Percentiles rank a stretch among this genome's conserved stretches.
Evolutionary conservation across 805 yeast species (phyloP).

Genomic region (Pichia exigua): DNA sequence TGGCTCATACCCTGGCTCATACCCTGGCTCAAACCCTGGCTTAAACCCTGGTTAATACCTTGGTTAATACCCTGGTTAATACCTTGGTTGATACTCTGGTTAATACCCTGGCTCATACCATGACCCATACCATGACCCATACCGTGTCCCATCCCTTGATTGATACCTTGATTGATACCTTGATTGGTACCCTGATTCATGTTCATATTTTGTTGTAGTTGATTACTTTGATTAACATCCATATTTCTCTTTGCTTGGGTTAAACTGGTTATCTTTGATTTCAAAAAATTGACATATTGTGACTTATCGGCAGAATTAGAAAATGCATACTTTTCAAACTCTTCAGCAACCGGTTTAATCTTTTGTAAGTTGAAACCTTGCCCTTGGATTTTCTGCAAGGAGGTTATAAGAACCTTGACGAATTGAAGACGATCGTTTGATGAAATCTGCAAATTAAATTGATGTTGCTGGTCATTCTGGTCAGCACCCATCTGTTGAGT

Average conservation of each 20-base stretch:
- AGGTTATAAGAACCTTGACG: constrained; percentile 24
- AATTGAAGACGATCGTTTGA: constrained; percentile 28
- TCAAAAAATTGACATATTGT: constrained; percentile 46
- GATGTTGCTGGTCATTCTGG: constrained; percentile 7
- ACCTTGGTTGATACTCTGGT: not conserved
- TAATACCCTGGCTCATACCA: no score
- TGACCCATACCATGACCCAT: no score
- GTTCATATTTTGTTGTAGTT: constrained; percentile 11
- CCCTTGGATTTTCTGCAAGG: constrained; percentile 30
- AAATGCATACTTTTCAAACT: constrained; percentile 61
- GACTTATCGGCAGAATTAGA: constrained; percentile 48
- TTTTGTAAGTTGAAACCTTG: constrained; percentile 28
- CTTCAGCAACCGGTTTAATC: constrained; percentile 53
- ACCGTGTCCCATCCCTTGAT: no score
- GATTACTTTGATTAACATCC: constrained; percentile 14
- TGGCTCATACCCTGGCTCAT: no score
- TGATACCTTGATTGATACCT: no score
- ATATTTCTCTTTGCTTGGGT: constrained; percentile 28
- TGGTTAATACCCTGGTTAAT: no score
- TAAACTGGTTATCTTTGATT: constrained; percentile 30
- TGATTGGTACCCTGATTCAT: no score
- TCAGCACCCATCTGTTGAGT: not conserved
- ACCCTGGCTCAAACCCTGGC: no score
- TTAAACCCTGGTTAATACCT: no score
- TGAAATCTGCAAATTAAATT: constrained; percentile 16